Evolutionary conservation across 2,329 filamentous ascomycete species (phyloP).

Genomic region (Microcyclospora pomicola): DNA sequence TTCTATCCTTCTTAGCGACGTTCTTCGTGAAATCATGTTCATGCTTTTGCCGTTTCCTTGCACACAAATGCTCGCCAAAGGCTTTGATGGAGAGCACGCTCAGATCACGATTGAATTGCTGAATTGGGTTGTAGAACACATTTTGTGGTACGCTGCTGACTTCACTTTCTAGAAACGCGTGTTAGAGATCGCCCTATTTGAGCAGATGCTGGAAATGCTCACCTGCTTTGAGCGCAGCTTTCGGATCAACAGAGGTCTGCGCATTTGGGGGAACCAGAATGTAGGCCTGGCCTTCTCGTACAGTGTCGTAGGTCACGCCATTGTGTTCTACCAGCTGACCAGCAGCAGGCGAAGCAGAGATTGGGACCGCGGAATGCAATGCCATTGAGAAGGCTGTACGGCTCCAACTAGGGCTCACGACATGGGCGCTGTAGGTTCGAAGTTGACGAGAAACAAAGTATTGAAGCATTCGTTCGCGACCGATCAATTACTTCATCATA

Average conservation of each 20-base stretch:
- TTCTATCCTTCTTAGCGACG: conserved; percentile 18
- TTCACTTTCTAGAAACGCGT: conserved; percentile 1
- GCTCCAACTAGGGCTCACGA: no score
- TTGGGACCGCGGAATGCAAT: conserved; percentile 5
- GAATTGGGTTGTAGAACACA: conserved; percentile 98
- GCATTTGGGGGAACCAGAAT: conserved; percentile 48
- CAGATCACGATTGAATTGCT: conserved; percentile 95
- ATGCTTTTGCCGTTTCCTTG: conserved; percentile 14
- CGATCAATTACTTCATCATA: no score
- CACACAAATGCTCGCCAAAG: conserved; percentile 54
- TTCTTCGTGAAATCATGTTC: conserved; percentile 21
- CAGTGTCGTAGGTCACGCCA: conserved; percentile 32
- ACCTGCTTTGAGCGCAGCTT: conserved; percentile 25
- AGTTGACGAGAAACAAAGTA: no score
- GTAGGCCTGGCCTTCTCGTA: conserved; percentile 54
- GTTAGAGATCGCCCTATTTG: conserved; percentile 24
- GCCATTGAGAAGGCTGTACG: no score
- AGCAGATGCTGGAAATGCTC: conserved; percentile 17
- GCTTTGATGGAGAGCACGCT: conserved; percentile 85
- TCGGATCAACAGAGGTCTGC: conserved; percentile 34
- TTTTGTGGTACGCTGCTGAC: conserved; percentile 52
- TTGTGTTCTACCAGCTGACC: conserved; percentile 22
- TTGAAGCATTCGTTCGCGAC: no score
- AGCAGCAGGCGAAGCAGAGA: conserved; percentile 12
- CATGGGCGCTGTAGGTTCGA: no score